phyloP scores from a whole-genome alignment of 768 basidiomycete genomes.

The Mycena metata region DNA sequence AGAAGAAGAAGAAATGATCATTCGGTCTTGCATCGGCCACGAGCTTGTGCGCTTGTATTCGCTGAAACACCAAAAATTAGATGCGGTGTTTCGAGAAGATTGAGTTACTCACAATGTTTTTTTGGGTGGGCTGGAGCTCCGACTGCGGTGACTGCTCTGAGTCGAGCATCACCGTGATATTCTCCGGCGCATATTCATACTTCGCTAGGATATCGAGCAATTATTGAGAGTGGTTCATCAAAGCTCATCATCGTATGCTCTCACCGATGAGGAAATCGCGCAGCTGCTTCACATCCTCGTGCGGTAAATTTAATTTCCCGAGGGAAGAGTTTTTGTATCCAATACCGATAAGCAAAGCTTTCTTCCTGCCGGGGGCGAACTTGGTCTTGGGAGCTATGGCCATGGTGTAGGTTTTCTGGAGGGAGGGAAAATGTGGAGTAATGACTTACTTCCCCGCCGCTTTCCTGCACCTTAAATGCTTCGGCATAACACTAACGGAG shows the following conservation, averaged over 20 bases:
- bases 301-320: conserved; percentile 2
- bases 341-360: conserved; percentile 26
- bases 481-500: too few species aligned
- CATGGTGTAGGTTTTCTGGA: background rate
- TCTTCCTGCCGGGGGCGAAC: conserved; percentile 2
- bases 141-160: background rate
- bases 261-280: conserved; percentile 25
- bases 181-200: conserved; percentile 8
- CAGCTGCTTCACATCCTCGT: conserved; percentile 20
- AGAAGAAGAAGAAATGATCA: conserved; percentile 31
- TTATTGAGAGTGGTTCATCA: background rate
- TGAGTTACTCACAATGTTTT: conserved; percentile 13
- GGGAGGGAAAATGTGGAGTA: background rate
- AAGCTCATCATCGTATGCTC: background rate
- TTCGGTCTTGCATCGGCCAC: conserved; percentile 12
- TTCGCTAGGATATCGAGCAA: background rate
- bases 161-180: conserved; percentile 22
- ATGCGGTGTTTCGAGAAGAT: background rate
- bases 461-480: background rate
- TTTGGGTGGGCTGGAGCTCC: conserved; percentile 20
- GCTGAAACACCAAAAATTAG: conserved; percentile 13
- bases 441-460: too few species aligned
- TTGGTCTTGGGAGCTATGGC: background rate
- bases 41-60: conserved; percentile 8
- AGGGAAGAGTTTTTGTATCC: conserved; percentile 1